Percentiles rank a stretch among this genome's conserved stretches.
These are phyloP conservation scores for Xerocomus nothofagi DNA, from an alignment of 1,284 basidiomycete species.

Conservation along the genomic window DNA sequence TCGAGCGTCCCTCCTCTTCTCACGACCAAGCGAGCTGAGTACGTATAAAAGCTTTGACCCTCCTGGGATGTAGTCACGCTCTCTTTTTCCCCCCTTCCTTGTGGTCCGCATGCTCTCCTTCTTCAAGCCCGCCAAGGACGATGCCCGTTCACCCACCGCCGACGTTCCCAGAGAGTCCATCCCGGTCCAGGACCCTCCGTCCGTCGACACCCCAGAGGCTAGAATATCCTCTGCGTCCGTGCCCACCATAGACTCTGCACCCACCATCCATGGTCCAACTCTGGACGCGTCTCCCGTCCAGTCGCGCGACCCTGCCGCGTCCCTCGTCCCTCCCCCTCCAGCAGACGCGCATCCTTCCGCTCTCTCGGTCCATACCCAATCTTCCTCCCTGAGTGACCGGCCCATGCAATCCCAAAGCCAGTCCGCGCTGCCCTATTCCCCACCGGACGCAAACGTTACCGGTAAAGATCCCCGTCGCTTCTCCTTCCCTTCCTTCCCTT, in stretches of 20 bases:
- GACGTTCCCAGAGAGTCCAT: slow-evolving; percentile 8
- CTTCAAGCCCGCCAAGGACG: slow-evolving; percentile 23
- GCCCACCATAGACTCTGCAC: slow-evolving; percentile 29
- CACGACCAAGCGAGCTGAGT: slow-evolving; percentile 31
- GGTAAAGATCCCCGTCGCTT: slow-evolving; percentile 36
- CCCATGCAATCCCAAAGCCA: slow-evolving; percentile 30
- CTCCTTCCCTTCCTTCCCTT: slow-evolving; percentile 41
- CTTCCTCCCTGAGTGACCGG: slow-evolving; percentile 17
- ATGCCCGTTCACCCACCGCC: neutral
- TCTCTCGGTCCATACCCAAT: slow-evolving; percentile 20
- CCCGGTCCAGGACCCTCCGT: neutral
- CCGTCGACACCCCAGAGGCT: slow-evolving; percentile 1
- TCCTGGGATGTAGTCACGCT: no score
- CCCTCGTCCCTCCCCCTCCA: slow-evolving; percentile 25
- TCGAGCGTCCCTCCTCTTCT: slow-evolving; percentile 30
- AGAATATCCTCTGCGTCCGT: slow-evolving; percentile 26
- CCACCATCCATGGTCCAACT: slow-evolving; percentile 26
- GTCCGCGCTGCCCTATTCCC: slow-evolving; percentile 29
- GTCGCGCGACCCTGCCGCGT: slow-evolving; percentile 8
- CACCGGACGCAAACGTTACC: slow-evolving; percentile 2
- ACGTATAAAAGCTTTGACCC: slow-evolving; percentile 31
- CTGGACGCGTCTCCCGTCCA: slow-evolving; percentile 4
- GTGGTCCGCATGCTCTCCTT: slow-evolving; percentile 27
- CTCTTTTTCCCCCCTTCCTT: slow-evolving; percentile 10
- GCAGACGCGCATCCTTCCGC: slow-evolving; percentile 4